Percentiles rank a stretch among this genome's conserved stretches.
Evolutionary conservation across 257 asterid genomes (phyloP).

Genomic region (Perilla frutescens): DNA sequence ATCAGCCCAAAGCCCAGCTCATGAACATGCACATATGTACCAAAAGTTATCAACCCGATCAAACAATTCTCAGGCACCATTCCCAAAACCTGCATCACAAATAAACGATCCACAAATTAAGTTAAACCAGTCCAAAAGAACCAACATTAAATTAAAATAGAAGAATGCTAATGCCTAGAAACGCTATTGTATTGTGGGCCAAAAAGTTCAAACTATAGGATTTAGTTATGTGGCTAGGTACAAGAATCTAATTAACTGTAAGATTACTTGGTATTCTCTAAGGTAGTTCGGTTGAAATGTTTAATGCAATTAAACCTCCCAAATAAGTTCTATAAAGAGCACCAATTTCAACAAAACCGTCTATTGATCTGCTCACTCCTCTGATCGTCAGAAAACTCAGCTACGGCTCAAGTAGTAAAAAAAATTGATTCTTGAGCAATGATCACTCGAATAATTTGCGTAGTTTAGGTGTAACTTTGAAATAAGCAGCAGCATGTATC

Average conservation of each 20-base stretch:
- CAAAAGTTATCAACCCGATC: slow-evolving; percentile 89
- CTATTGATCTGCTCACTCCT: not conserved
- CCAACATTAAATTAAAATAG: slow-evolving; percentile 5
- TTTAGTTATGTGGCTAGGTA: slow-evolving; percentile 9
- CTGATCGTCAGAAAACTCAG: slow-evolving; percentile 12
- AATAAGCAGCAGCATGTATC: slow-evolving; percentile 5
- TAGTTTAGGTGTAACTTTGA: not conserved
- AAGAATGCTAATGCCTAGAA: slow-evolving; percentile 1
- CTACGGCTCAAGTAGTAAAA: slow-evolving; percentile 7
- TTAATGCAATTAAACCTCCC: slow-evolving; percentile 6
- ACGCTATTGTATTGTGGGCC: not conserved
- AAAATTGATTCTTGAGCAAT: slow-evolving; percentile 26
- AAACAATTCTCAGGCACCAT: slow-evolving; percentile 92
- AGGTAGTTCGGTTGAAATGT: not conserved
- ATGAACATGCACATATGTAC: slow-evolving; percentile 90
- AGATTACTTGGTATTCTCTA: not conserved
- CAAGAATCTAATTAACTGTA: slow-evolving; percentile 3
- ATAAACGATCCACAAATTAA: slow-evolving; percentile 15
- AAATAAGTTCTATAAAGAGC: not conserved
- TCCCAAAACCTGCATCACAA: slow-evolving; percentile 75
- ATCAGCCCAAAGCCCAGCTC: slow-evolving; percentile 93
- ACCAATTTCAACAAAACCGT: not conserved
- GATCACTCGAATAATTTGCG: slow-evolving; percentile 19
- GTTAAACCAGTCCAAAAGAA: slow-evolving; percentile 3
- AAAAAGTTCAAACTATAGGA: slow-evolving; percentile 13